These are phyloP conservation scores for Schrenkiella parvula DNA, from an alignment of 345 rosid species.

Conservation along the genomic window DNA sequence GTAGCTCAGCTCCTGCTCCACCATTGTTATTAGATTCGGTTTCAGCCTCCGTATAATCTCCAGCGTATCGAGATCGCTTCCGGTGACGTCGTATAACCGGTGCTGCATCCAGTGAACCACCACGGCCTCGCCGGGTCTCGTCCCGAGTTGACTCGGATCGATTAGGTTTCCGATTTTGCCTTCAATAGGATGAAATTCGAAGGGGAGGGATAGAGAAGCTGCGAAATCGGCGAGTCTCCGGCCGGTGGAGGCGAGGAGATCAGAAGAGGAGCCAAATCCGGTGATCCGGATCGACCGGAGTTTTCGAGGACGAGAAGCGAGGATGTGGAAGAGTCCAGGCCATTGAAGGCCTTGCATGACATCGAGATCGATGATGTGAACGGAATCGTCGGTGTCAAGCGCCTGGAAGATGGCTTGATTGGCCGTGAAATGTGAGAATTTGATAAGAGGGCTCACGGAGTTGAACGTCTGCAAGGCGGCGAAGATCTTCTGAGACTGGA, in stretches of 20 bases:
- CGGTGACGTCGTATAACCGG: constrained; percentile 77
- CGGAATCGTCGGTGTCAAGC: constrained; percentile 67
- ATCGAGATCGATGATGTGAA: constrained; percentile 90
- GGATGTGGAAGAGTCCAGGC: constrained; percentile 97
- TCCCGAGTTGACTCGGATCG: constrained; percentile 57
- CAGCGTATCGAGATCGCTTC: constrained; percentile 60
- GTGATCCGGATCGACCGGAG: constrained; percentile 74
- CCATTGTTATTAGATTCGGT: constrained; percentile 76
- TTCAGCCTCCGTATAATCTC: constrained; percentile 48
- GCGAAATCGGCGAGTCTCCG: constrained; percentile 86
- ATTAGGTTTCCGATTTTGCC: constrained; percentile 69
- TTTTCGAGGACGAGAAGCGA: constrained; percentile 75
- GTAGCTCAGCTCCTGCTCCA: constrained; percentile 82
- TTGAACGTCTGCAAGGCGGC: constrained; percentile 79
- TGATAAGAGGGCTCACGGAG: constrained; percentile 68
- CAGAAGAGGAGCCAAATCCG: constrained; percentile 80
- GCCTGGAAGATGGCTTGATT: constrained; percentile 93
- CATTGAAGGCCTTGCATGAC: constrained; percentile 99
- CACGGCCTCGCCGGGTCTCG: constrained; percentile 57
- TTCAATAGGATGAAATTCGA: constrained; percentile 72
- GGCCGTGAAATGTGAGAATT: constrained; percentile 96
- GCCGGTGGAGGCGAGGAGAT: constrained; percentile 81
- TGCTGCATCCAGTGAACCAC: constrained; percentile 99
- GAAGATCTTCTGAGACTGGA: constrained; percentile 69
- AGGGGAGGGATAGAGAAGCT: constrained; percentile 61